Base-by-base conservation (phyloP, 2,329 filamentous ascomycete species). In the Trichoderma semiorbis region DNA sequence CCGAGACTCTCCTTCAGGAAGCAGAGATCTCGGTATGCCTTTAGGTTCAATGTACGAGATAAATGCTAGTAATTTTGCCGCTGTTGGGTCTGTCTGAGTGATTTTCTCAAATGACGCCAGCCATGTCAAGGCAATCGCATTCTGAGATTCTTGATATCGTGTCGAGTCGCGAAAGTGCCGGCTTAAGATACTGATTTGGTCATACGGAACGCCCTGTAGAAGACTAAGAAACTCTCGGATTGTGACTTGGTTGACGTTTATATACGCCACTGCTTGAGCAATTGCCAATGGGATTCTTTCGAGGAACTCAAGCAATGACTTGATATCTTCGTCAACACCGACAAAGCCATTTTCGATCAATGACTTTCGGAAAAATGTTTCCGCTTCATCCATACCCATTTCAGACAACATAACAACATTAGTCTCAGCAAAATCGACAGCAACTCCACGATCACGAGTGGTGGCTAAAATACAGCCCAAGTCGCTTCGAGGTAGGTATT, bases 91-190 rank as follows among this genome's bases (percentile, higher is more conserved):
- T 0, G 39, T 71, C 34, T 73, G 70, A 24, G 73, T 74, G 28
- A 84, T 82, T 34, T 81, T 77, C 18, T 82, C 75, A 39, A 85
- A 83, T 0, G 83, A 84, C 18, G 85, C 77, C 1, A 82, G 73
- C 76, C 79, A 81, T 18, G 82, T 81, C 1, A 75, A 75, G 34
- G 78, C 78, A 7, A 83, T 73, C 4, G 81, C 75, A 64, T 80
- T 79, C 36, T 76, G 76, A 3, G 79, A 76, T 7, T 64, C 74
- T 26, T 43, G 73, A 71, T 82, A 80, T 28, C 77, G 75, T 14
- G 73, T 75, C 1, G 76, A 71, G 70, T 84, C 82, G 8, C 76
- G 72, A 68, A 81, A 82, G 7, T 81, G 76, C 62, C 77, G 73
- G 53, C 77, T 80, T 16, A 83, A 72, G 0, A 82, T 58, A 10